Base-by-base conservation (phyloP, 495 filamentous ascomycete genomes). In the Lindgomyces ingoldianus region DNA sequence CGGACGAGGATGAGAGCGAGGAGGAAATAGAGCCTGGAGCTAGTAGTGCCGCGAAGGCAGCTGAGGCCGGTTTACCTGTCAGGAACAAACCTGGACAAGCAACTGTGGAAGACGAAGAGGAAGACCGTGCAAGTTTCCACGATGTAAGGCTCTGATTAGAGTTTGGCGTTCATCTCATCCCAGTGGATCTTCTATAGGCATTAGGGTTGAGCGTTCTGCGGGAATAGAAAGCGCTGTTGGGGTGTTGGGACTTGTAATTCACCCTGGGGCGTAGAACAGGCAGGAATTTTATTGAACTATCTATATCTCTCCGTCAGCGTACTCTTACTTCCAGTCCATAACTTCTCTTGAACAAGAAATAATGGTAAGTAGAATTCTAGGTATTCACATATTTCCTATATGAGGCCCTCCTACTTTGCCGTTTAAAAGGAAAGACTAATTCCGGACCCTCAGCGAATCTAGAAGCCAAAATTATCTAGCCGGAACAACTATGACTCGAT, bases 1-100 rank as follows among this genome's bases (percentile, higher is more conserved):
- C 72, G 22, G 78, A 79, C 29, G 70, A 61, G 10, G 69, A 72
- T 8, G 68, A 70, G 22, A 68, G 59, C 18, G 70, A 74, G 22
- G 72, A 73, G 8, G 72, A 78, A 1, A 76, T 75, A 12, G 77
- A 76, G 29, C 61, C 19, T 8, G 41, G 44, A 9, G 41, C 46
- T 3, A 45, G n/a, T n/a, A n/a, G 44, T 45, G n/a, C 19, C 14
- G 54, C 52, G 47, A 70, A 66, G 42, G 68, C 58, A 18, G 53
- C 36, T 1, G 68, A 70, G 39, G 63, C 68, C 26, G 68, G 68
- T 2, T 33, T 70, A 21, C 63, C 68, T 1, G 29, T 51, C 18
- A 53, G 63, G 25, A 22, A 16, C 24, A 70, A 66, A 14, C 62
- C 69, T 27, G 67, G 64, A 21, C 62, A 74, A 21, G 67, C 64